These are phyloP conservation scores for Berberis thunbergii DNA, from an alignment of 164 flowering plant species.

Conservation along the genomic window DNA sequence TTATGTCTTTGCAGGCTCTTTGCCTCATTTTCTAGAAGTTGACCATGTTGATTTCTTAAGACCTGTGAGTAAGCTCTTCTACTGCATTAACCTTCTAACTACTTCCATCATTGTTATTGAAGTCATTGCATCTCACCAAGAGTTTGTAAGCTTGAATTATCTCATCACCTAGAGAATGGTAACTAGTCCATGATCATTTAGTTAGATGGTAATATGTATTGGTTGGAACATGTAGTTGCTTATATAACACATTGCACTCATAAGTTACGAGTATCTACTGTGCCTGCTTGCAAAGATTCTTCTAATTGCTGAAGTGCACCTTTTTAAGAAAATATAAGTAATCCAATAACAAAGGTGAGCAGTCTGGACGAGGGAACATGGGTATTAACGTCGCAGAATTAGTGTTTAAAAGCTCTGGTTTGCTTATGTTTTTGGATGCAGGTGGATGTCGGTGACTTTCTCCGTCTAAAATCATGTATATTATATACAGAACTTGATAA, in stretches of 20 bases:
- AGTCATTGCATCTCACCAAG: too few species aligned
- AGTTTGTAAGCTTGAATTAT: not conserved
- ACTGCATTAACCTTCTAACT: too few species aligned
- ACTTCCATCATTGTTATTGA: too few species aligned
- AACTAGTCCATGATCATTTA: not conserved
- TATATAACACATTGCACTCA: too few species aligned
- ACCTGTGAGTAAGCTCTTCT: constrained; percentile 53
- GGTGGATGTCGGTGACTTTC: constrained; percentile 95
- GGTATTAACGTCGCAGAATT: too few species aligned
- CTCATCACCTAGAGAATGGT: not conserved
- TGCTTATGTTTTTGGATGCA: constrained; percentile 24
- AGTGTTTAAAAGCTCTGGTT: not conserved
- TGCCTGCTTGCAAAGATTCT: not conserved
- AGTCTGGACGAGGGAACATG: not conserved
- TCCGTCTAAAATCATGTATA: constrained; percentile 74
- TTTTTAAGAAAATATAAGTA: not conserved
- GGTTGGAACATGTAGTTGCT: not conserved
- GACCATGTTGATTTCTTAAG: constrained; percentile 87
- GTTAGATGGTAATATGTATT: not conserved
- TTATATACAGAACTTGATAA: constrained; percentile 69
- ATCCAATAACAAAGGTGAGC: not conserved
- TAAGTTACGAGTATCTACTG: too few species aligned
- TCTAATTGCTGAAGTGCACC: not conserved
- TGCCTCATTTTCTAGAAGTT: constrained; percentile 75
- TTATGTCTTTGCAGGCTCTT: constrained; percentile 68